Evolutionary conservation across 164 flowering plant species (phyloP).

Genomic region (Liriodendron chinense): DNA sequence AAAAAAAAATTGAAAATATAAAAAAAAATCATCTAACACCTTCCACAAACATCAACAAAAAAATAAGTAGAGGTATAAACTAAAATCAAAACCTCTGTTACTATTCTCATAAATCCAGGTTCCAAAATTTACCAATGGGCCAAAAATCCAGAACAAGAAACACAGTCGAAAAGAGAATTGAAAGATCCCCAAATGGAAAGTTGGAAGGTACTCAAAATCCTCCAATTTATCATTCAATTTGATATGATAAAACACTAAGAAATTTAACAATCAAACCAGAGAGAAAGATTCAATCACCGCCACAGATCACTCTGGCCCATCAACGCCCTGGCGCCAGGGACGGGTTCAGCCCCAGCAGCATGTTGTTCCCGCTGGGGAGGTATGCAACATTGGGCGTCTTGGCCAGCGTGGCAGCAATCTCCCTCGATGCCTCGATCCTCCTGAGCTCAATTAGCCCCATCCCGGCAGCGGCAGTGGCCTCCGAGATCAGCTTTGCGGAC

Average conservation of each 20-base stretch:
- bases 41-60: neutral
- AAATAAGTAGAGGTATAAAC: neutral
- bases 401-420: conserved; percentile 56
- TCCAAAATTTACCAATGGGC: neutral
- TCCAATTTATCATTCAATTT: neutral
- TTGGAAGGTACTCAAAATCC: neutral
- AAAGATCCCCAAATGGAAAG: neutral
- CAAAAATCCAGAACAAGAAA: neutral
- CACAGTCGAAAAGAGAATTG: neutral
- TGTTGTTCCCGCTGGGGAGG: conserved; percentile 60
- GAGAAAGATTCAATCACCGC: neutral
- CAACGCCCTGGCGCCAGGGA: conserved; percentile 32
- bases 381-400: conserved; percentile 67
- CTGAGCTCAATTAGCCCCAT: conserved; percentile 78
- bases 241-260: neutral
- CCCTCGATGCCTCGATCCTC: conserved; percentile 79
- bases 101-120: neutral
- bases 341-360: conserved; percentile 65
- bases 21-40: neutral
- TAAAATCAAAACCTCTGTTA: neutral
- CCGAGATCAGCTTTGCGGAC: conserved; percentile 73
- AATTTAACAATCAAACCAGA: neutral
- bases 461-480: conserved; percentile 69
- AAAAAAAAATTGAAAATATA: too few relatives aligned
- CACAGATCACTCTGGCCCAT: conserved; percentile 2